Percentiles rank a stretch among this genome's conserved stretches.
Evolutionary conservation across 257 asterid species (phyloP).

Genomic region (Gynochthodes officinalis): DNA sequence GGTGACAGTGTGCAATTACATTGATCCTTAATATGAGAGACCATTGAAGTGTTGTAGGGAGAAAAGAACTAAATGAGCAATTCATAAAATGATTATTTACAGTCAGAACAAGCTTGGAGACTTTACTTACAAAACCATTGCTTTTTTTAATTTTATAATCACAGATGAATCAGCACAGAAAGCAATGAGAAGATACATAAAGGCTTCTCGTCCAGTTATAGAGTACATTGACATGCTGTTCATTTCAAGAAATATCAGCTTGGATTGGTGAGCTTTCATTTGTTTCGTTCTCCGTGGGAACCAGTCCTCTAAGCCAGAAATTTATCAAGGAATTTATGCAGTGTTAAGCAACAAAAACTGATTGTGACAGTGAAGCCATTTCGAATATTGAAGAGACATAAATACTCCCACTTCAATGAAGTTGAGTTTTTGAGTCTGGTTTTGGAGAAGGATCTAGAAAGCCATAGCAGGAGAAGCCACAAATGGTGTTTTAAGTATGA

Average conservation of each 20-base stretch:
- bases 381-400: not conserved
- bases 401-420: not conserved
- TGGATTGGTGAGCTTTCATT: constrained; percentile 64
- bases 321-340: not conserved
- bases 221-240: constrained; percentile 74
- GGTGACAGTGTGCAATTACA: no score
- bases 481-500: not conserved
- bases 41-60: no score
- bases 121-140: not conserved
- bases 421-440: not conserved
- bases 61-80: not conserved
- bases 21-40: no score
- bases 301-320: not conserved
- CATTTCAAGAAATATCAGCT: constrained; percentile 55
- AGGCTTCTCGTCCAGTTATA: constrained; percentile 71
- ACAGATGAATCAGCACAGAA: constrained; percentile 74
- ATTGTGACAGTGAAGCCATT: not conserved
- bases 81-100: no score
- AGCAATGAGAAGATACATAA: constrained; percentile 76
- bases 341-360: not conserved
- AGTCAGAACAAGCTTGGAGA: not conserved
- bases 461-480: not conserved
- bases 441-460: no score
- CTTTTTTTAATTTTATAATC: not conserved
- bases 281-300: not conserved